Evolutionary conservation across 2,329 filamentous ascomycete species (phyloP).

Genomic region (Triangularia setosa): DNA sequence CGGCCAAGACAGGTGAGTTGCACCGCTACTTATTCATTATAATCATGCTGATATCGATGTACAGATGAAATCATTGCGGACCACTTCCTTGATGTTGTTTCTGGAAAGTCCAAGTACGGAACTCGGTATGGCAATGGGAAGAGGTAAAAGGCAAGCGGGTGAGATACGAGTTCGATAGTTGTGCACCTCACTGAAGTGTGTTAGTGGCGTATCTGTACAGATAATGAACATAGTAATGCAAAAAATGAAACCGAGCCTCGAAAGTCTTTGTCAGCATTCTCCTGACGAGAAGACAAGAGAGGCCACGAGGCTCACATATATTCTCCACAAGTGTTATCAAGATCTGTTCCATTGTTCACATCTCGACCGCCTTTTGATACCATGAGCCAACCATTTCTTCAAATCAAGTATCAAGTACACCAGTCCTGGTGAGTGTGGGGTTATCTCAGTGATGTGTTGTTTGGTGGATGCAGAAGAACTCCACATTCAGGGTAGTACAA

Average conservation of each 20-base stretch:
- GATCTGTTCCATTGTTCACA: too few species aligned
- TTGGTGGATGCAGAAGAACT: neutral
- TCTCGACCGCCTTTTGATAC: too few species aligned
- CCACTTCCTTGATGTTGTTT: conserved; percentile 40
- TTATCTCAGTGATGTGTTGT: neutral
- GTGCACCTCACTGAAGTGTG: too few species aligned
- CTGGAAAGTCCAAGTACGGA: conserved; percentile 40
- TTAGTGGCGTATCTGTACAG: neutral
- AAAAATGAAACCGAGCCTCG: neutral
- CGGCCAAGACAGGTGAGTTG: conserved; percentile 56
- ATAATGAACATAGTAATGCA: neutral
- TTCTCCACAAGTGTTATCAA: too few species aligned
- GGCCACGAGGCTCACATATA: neutral
- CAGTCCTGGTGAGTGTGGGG: neutral
- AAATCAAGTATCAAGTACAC: neutral
- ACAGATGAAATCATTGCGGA: conserved; percentile 38
- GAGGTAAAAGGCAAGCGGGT: neutral
- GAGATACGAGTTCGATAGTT: too few species aligned
- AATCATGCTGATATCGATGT: neutral
- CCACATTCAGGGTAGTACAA: neutral
- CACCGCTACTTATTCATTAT: neutral
- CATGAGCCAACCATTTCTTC: neutral
- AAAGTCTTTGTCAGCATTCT: neutral
- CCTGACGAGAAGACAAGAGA: neutral
- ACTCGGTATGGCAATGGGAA: conserved; percentile 26